Evolutionary conservation across 306 rosid genomes (phyloP).

Genomic region (Malus domestica): ASM211411v1 NC_041796.1:14230001-14230500

Average conservation of each 20-base stretch:
- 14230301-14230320: slow-evolving; percentile 64
- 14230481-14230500: slow-evolving; percentile 68
- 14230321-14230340: slow-evolving; percentile 40
- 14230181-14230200: neutral
- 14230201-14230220: neutral
- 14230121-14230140: neutral
- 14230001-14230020: neutral
- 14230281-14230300: slow-evolving; percentile 80
- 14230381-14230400: no score
- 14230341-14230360: slow-evolving; percentile 21
- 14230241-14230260: slow-evolving; percentile 51
- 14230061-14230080: neutral
- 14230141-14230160: neutral
- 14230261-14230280: slow-evolving; percentile 84
- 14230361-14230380: no score
- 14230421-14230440: neutral
- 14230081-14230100: neutral
- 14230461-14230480: neutral
- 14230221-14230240: slow-evolving; percentile 46
- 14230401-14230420: neutral
- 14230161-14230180: slow-evolving; percentile 3
- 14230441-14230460: neutral
- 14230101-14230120: neutral
- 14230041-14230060: neutral
- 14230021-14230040: neutral